A percentile compares a stretch with the other conserved stretches of the same genome.
phyloP scores from a whole-genome alignment of 805 yeast species.

The Yarrowia yakushimensis region DNA sequence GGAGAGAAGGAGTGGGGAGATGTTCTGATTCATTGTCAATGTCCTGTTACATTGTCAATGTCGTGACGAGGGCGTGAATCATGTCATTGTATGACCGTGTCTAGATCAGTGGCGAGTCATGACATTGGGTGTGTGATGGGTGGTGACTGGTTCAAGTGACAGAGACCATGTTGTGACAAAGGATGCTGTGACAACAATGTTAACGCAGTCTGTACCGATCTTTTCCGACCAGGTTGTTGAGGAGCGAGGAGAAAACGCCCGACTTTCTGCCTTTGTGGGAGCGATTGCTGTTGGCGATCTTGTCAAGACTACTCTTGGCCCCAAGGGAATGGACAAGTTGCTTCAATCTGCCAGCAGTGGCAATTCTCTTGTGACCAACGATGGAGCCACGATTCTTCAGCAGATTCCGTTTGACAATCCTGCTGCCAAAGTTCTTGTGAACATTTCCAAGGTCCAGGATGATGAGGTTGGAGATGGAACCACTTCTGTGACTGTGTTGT shows the following conservation, averaged over 20 bases:
- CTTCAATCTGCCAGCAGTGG: constrained; percentile 83
- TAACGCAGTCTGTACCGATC: constrained; percentile 70
- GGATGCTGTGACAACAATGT: too few species aligned
- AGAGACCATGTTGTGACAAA: too few species aligned
- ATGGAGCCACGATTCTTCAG: constrained; percentile 95
- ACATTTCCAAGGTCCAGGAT: constrained; percentile 92
- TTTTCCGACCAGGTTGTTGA: constrained; percentile 97
- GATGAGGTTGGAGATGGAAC: constrained; percentile 99
- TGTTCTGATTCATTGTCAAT: background rate
- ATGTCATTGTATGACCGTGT: too few species aligned
- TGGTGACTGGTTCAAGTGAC: too few species aligned
- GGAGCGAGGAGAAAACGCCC: constrained; percentile 97
- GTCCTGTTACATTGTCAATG: background rate
- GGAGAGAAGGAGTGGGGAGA: background rate
- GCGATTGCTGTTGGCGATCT: constrained; percentile 99
- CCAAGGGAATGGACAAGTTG: constrained; percentile 98
- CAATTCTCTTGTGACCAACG: constrained; percentile 82
- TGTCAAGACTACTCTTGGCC: constrained; percentile 91
- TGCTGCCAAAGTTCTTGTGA: constrained; percentile 94
- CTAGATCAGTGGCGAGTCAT: too few species aligned
- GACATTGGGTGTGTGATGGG: too few species aligned
- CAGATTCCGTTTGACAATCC: constrained; percentile 95
- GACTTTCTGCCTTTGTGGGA: constrained; percentile 94
- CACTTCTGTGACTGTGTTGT: constrained; percentile 88
- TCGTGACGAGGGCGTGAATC: background rate